Conservation (phyloP, 441 rosid genomes). For the Mallotus japonicus region DNA sequence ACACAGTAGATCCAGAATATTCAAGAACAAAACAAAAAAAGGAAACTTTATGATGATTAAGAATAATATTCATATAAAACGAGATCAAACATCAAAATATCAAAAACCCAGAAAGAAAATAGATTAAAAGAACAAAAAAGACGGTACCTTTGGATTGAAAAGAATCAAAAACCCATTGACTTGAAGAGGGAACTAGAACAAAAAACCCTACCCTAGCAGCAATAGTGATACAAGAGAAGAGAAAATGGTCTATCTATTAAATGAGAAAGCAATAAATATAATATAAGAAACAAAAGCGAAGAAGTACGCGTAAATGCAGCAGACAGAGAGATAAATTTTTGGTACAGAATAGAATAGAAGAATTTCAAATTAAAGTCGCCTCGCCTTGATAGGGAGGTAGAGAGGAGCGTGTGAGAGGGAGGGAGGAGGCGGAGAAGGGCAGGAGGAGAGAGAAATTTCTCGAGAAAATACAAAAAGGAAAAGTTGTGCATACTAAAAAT, state of each 20-base stretch:
- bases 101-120: slow-evolving; percentile 1
- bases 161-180: background rate
- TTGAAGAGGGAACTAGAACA: background rate
- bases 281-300: slow-evolving; percentile 22
- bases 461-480: slow-evolving; percentile 53
- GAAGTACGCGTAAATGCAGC: slow-evolving; percentile 35
- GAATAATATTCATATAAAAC: background rate
- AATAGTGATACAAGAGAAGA: background rate
- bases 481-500: background rate
- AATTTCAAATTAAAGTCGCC: slow-evolving; percentile 57
- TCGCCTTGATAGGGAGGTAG: slow-evolving; percentile 23
- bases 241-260: slow-evolving; percentile 3
- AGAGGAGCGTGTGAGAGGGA: slow-evolving; percentile 28
- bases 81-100: background rate
- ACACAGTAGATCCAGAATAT: slow-evolving; percentile 33
- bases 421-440: background rate
- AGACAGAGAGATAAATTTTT: background rate
- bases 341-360: background rate
- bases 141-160: slow-evolving; percentile 8
- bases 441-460: slow-evolving; percentile 46
- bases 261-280: slow-evolving; percentile 31
- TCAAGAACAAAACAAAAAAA: slow-evolving; percentile 12
- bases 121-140: background rate
- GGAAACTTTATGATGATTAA: slow-evolving; percentile 15
- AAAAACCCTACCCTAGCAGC: too few species aligned